phyloP scores from a whole-genome alignment of 495 filamentous ascomycete genomes.

The Penicillium angulare region DNA sequence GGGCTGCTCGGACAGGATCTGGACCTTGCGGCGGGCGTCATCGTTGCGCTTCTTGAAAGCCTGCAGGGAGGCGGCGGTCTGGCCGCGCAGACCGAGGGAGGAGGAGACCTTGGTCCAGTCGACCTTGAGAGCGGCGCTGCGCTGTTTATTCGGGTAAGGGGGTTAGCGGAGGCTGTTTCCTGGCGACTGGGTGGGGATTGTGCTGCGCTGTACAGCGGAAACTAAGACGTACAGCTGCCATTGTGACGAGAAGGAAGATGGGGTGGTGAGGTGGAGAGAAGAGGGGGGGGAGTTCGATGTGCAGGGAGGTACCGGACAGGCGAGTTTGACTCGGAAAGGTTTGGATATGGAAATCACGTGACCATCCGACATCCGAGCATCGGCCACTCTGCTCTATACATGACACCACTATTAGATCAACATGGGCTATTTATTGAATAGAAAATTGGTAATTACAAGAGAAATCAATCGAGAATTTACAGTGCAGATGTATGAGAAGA shows the following conservation, averaged over 20 bases:
- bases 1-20: slow-evolving; percentile 71
- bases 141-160: slow-evolving; percentile 53
- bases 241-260: slow-evolving; percentile 57
- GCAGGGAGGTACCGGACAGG: slow-evolving; percentile 41
- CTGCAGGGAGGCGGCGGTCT: slow-evolving; percentile 83
- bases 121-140: slow-evolving; percentile 97
- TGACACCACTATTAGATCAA: slow-evolving; percentile 1
- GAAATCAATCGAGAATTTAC: background rate
- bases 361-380: slow-evolving; percentile 37
- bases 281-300: slow-evolving; percentile 39
- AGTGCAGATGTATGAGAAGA: background rate
- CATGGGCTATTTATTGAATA: background rate
- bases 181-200: slow-evolving; percentile 3
- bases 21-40: slow-evolving; percentile 90
- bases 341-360: slow-evolving; percentile 47
- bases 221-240: slow-evolving; percentile 79
- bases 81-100: slow-evolving; percentile 93
- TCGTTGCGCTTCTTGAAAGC: slow-evolving; percentile 99
- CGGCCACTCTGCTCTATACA: slow-evolving; percentile 12
- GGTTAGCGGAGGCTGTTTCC: slow-evolving; percentile 27
- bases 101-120: slow-evolving; percentile 92
- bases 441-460: background rate
- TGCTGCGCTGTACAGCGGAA: slow-evolving; percentile 4
- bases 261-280: slow-evolving; percentile 34
- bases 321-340: slow-evolving; percentile 48